These are phyloP conservation scores for Papiliotrema fonsecae DNA, from an alignment of 1,284 basidiomycete genomes.

Conservation along the genomic window DNA sequence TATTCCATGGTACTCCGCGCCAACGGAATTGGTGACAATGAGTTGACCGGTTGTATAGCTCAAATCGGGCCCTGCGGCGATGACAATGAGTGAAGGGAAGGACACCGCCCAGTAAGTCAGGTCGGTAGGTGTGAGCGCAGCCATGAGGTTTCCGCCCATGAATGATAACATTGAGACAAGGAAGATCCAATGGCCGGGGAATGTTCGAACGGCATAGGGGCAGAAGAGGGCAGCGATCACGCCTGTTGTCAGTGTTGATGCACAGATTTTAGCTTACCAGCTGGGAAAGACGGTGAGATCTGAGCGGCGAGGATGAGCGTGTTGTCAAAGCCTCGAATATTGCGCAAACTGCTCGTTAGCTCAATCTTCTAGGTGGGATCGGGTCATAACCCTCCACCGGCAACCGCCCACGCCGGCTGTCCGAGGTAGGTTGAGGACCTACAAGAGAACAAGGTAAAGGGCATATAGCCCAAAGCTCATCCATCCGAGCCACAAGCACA, in stretches of 20 bases:
- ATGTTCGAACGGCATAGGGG: slow-evolving; percentile 18
- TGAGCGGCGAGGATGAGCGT: slow-evolving; percentile 21
- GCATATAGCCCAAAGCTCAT: slow-evolving; percentile 28
- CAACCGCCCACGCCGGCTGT: neutral
- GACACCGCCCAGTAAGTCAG: slow-evolving; percentile 24
- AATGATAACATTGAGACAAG: slow-evolving; percentile 28
- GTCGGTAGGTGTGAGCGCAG: slow-evolving; percentile 14
- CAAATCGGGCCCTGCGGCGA: slow-evolving; percentile 17
- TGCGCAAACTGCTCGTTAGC: slow-evolving; percentile 14
- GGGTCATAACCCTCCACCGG: neutral
- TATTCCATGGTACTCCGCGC: slow-evolving; percentile 16
- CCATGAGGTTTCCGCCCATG: slow-evolving; percentile 21
- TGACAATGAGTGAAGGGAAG: slow-evolving; percentile 15
- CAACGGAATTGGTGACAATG: slow-evolving; percentile 23
- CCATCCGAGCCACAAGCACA: slow-evolving; percentile 29
- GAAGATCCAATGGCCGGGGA: slow-evolving; percentile 23
- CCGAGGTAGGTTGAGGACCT: slow-evolving; percentile 1
- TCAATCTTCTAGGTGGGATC: neutral
- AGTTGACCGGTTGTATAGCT: slow-evolving; percentile 21
- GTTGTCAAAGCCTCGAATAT: slow-evolving; percentile 20
- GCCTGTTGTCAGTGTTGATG: slow-evolving; percentile 8
- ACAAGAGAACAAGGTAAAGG: slow-evolving; percentile 19
- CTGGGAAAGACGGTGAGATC: slow-evolving; percentile 18
- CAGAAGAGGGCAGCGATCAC: slow-evolving; percentile 22
- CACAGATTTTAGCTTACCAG: slow-evolving; percentile 5